phyloP scores from a whole-genome alignment of 495 filamentous ascomycete species.

The Hypoxylon rickii region DNA sequence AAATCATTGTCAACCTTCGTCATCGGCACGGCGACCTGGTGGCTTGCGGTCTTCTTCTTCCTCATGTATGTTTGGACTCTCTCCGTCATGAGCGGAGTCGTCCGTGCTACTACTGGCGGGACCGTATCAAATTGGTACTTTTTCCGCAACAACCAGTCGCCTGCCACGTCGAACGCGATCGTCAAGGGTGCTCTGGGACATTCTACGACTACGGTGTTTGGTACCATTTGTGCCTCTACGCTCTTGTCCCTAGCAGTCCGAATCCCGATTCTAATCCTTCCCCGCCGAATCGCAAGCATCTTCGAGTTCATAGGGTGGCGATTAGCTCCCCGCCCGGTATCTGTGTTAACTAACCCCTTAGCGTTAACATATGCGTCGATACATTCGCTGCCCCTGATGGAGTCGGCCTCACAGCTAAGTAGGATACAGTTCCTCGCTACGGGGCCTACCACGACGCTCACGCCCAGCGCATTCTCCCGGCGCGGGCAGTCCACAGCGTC shows the following conservation, averaged over 20 bases:
- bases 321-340: constrained; percentile 76
- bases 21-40: constrained; percentile 86
- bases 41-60: constrained; percentile 85
- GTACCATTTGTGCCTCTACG: constrained; percentile 86
- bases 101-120: constrained; percentile 88
- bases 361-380: constrained; percentile 93
- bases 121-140: constrained; percentile 99
- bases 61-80: constrained; percentile 95
- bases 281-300: constrained; percentile 59
- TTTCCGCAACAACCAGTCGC: constrained; percentile 81
- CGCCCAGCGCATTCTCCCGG: constrained; percentile 59
- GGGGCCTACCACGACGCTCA: constrained; percentile 64
- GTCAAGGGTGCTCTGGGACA: constrained; percentile 82
- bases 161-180: constrained; percentile 73
- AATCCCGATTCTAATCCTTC: constrained; percentile 83
- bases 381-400: constrained; percentile 79
- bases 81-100: constrained; percentile 80
- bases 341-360: constrained; percentile 84
- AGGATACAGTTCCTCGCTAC: constrained; percentile 75
- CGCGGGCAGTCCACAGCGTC: constrained; percentile 49
- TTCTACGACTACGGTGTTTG: constrained; percentile 83
- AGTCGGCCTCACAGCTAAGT: constrained; percentile 74
- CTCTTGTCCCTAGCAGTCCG: constrained; percentile 79
- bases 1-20: constrained; percentile 65
- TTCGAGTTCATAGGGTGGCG: constrained; percentile 42